Evolutionary conservation across 1,139 yeast species (phyloP), one percentile per base, ranked within the genome.

Genomic region (Sugiyamaella japonica): DNA sequence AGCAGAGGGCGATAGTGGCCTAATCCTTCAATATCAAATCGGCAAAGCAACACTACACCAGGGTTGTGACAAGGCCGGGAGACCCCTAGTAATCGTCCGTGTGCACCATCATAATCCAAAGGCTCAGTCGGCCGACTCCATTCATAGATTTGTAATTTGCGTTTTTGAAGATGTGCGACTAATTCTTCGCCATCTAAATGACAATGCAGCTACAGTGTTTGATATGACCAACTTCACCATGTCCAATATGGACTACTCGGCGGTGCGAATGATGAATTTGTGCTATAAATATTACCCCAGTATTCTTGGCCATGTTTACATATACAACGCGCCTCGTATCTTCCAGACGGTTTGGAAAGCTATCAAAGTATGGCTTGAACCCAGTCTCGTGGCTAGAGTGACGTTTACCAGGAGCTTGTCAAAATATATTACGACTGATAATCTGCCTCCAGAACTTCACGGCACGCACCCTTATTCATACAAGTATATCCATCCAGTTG

Each of bases 321-420:
- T 89, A 59, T 95, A 89, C 72, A 86, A 86, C 61, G 96, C 96
- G 0, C 97, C 97, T 7, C 86, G 95, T 93, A 79, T 89, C 47
- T 89, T 89, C 73, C 79, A 84, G 57, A 87, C 93, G 25, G 85
- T 89, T 59, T 89, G 96, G 96, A 83, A 83, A 58, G 79, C 88
- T 60, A 83, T 89, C 64, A 87, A 85, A 69, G 83, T 82, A 61
- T 88, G 96, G 96, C 74, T 89, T 54, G 96, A 89, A 66, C 96
- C 96, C 1, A 90, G 84, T 8, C 93, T 89, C 44, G 95, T 95
- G 0, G 76, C 87, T 23, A 89, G 88, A 70, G 84, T 89, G 61
- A 76, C 78, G 25, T 89, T 89, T 71, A 87, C 96, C 28, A 82
- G 83, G 63, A 95, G 88, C 57, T 72, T 89, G 63, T 75, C 75